Evolutionary conservation across 2,329 filamentous ascomycete genomes (phyloP).

Genomic region (Dothidotthia symphoricarpi): DNA sequence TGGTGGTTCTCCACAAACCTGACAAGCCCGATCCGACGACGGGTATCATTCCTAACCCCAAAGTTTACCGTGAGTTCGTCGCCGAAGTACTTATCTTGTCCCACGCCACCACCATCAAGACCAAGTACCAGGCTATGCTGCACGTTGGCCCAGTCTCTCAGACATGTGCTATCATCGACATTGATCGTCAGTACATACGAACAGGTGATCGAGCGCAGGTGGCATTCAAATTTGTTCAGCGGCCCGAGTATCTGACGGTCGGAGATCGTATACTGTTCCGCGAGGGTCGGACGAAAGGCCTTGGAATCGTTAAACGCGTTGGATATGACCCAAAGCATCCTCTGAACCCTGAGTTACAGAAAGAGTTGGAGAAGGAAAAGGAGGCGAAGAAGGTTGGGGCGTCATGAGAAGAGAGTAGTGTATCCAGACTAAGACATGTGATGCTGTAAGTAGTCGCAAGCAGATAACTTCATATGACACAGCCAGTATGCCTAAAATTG

Average conservation of each 20-base stretch:
- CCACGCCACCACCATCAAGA: slow-evolving; percentile 95
- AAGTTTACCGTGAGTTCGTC: slow-evolving; percentile 53
- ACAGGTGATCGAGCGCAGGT: slow-evolving; percentile 93
- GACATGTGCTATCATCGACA: slow-evolving; percentile 95
- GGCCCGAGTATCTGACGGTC: slow-evolving; percentile 85
- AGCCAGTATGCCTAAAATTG: too few relatives aligned
- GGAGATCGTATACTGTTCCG: slow-evolving; percentile 90
- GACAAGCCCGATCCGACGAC: slow-evolving; percentile 59
- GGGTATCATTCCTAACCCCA: slow-evolving; percentile 45
- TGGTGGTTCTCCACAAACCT: slow-evolving; percentile 87
- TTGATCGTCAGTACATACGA: slow-evolving; percentile 91
- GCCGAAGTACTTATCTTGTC: slow-evolving; percentile 88
- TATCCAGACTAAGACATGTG: not conserved
- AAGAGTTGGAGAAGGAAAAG: slow-evolving; percentile 23
- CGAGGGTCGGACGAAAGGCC: slow-evolving; percentile 89
- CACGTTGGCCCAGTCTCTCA: slow-evolving; percentile 94
- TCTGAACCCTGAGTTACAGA: slow-evolving; percentile 35
- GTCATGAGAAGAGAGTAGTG: slow-evolving; percentile 1
- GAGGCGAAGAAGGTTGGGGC: slow-evolving; percentile 11
- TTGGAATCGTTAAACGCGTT: slow-evolving; percentile 89
- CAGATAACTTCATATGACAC: too few relatives aligned
- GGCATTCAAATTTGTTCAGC: slow-evolving; percentile 90
- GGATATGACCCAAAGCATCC: slow-evolving; percentile 71
- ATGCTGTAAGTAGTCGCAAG: too few relatives aligned
- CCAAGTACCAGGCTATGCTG: slow-evolving; percentile 96